Conservation (phyloP, 257 asterid species). For the Paraleonurus japonicus region DNA sequence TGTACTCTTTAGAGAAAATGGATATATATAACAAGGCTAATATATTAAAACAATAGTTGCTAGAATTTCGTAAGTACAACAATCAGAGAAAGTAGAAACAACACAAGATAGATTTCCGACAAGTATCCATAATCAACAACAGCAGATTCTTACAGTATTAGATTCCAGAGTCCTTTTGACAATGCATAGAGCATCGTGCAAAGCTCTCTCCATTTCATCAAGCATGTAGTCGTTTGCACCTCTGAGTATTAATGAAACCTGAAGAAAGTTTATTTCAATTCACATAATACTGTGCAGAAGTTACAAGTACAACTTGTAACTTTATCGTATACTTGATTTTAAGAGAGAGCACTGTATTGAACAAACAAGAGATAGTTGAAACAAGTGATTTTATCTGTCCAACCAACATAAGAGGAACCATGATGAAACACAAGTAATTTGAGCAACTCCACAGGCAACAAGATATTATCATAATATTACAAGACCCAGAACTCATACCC, state of each 20-base stretch:
- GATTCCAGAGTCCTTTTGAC: constrained; percentile 92
- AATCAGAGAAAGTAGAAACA: background rate
- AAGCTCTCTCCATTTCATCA: constrained; percentile 91
- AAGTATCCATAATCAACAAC: background rate
- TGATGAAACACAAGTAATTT: background rate
- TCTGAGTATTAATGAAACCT: constrained; percentile 78
- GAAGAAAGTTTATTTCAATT: constrained; percentile 10
- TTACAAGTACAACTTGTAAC: background rate
- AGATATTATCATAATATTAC: background rate
- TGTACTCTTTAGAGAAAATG: background rate
- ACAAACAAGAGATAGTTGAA: background rate
- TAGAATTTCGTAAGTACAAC: background rate
- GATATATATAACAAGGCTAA: background rate
- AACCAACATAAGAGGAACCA: background rate
- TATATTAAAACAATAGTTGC: background rate
- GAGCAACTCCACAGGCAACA: constrained; percentile 4
- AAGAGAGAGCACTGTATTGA: background rate
- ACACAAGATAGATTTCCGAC: background rate
- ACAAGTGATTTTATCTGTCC: background rate
- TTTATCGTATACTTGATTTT: background rate
- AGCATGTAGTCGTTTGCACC: constrained; percentile 94
- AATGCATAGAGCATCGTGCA: constrained; percentile 85
- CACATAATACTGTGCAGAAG: background rate
- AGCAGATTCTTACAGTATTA: constrained; percentile 50
- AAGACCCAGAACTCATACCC: constrained; percentile 39